Percentiles rank a stretch among this genome's conserved stretches.
Evolutionary conservation across 192 early-diverging fungal species (phyloP).

Genomic region (Cladochytrium replicatum): DNA sequence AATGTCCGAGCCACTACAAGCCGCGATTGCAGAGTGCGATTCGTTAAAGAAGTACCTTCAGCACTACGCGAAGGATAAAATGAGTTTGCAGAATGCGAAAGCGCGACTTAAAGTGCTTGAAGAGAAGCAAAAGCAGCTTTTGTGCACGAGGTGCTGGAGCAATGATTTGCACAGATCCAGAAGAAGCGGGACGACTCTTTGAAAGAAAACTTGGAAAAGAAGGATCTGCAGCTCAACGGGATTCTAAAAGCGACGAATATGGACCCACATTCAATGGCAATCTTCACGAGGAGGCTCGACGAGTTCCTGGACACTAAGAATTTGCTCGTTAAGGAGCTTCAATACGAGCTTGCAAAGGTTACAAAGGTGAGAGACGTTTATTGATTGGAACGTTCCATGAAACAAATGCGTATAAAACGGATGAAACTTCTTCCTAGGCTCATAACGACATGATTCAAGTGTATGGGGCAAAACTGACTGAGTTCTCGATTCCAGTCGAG

Average conservation of each 20-base stretch:
- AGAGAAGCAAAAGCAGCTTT: slow-evolving; percentile 46
- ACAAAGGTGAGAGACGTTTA: slow-evolving; percentile 35
- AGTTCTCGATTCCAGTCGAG: slow-evolving; percentile 48
- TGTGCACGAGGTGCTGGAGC: slow-evolving; percentile 54
- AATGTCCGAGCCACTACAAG: slow-evolving; percentile 51
- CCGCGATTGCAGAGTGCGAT: slow-evolving; percentile 51
- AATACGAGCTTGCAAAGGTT: slow-evolving; percentile 53
- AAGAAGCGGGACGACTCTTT: slow-evolving; percentile 50
- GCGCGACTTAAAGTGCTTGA: slow-evolving; percentile 51
- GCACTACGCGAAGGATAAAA: slow-evolving; percentile 57
- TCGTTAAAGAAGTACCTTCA: slow-evolving; percentile 41
- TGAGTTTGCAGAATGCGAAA: slow-evolving; percentile 48
- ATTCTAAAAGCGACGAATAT: slow-evolving; percentile 51
- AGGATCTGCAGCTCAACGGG: slow-evolving; percentile 53
- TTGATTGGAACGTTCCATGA: slow-evolving; percentile 1
- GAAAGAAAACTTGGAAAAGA: slow-evolving; percentile 46
- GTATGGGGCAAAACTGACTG: slow-evolving; percentile 53
- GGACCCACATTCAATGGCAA: slow-evolving; percentile 43
- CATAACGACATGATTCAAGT: slow-evolving; percentile 55
- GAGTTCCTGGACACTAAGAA: slow-evolving; percentile 53
- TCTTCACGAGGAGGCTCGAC: slow-evolving; percentile 40
- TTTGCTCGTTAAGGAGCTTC: slow-evolving; percentile 48
- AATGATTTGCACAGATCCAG: slow-evolving; percentile 50
- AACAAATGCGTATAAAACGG: background rate
- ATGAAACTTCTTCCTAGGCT: slow-evolving; percentile 23